Evolutionary conservation across 106 monocot genomes (phyloP).

Genomic region (Dendrobium huoshanense): DNA sequence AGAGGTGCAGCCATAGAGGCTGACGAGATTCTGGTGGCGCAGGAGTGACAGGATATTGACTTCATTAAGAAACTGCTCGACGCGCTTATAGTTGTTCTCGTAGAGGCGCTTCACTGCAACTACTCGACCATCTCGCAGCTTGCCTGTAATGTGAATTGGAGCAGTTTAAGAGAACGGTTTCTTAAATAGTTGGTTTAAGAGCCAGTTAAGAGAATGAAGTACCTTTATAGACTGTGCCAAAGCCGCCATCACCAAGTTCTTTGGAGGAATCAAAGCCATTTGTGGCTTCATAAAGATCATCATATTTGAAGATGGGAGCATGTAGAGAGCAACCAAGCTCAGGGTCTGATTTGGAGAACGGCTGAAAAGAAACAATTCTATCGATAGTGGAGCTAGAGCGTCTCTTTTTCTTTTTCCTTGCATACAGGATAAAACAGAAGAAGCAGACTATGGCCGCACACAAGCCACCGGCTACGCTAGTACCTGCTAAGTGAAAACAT

Average conservation of each 20-base stretch:
- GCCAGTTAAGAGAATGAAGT: not conserved
- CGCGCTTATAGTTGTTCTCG: constrained; percentile 11
- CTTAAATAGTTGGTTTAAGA: no score
- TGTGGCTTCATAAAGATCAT: constrained; percentile 20
- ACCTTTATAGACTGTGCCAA: constrained; percentile 26
- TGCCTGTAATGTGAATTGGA: constrained; percentile 9
- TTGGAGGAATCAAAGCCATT: constrained; percentile 14
- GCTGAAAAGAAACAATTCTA: not conserved
- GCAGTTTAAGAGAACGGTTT: not conserved
- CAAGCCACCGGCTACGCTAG: constrained; percentile 1
- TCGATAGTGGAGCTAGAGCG: not conserved
- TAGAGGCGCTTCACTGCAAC: constrained; percentile 32
- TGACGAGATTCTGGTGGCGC: constrained; percentile 23
- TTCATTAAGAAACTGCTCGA: constrained; percentile 23
- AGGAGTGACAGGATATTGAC: constrained; percentile 21
- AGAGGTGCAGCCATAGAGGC: constrained; percentile 25
- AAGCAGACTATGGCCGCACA: not conserved
- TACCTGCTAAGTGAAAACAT: not conserved
- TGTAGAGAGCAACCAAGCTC: not conserved
- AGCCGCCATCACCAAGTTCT: constrained; percentile 24
- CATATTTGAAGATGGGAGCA: constrained; percentile 18
- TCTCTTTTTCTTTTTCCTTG: not conserved
- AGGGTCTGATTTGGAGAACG: constrained; percentile 8
- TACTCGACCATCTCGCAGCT: constrained; percentile 21
- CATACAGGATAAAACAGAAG: not conserved